Evolutionary conservation across 2,329 filamentous ascomycete species (phyloP), one percentile per base, ranked within the genome.

Genomic region (Fusarium subglutinans): DNA sequence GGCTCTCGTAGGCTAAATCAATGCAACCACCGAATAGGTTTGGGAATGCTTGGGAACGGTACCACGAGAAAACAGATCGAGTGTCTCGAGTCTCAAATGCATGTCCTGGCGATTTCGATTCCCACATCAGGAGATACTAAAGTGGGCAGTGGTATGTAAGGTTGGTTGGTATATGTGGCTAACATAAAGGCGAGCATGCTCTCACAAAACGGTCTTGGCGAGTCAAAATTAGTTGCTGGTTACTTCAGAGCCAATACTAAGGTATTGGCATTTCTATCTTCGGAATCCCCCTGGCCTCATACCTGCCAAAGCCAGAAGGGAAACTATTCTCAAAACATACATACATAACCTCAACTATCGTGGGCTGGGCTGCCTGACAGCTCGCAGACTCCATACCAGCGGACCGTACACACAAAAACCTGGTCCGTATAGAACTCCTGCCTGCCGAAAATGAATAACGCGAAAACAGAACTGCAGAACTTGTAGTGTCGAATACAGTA

Each of bases 351-450:
- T 53, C 63, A 68, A 69, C 75, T 77, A 73, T 69, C 73, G 63
- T 69, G 41, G 54, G 37, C 70, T 69, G 44, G 53, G 26, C 70
- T 71, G 73, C 58, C 69, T 74, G 60, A 53, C 45, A 37, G 45
- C 45, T 55, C 61, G 66, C 66, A 76, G 74, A 76, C 76, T 75
- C 63, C 63, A 73, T 76, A 48, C 58, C 74, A 64, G 57, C 41
- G 59, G 62, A 70, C 73, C 75, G 47, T 59, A 69, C 55, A 48
- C 66, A 54, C 69, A 73, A 59, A 40, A 69, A 56, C 70, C 62
- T 63, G 57, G 64, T 69, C 76, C 70, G 40, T 59, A 65, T 70
- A 64, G 69, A 78, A 78, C 76, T 78, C 76, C 76, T 67, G 72
- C 76, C 70, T 75, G 66, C 64, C 72, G 20, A 68, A 55, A 41